A percentile compares a stretch with the other conserved stretches of the same genome.
Conservation (phyloP, 768 basidiomycete species). For the Cystofilobasidium bisporidii region DNA sequence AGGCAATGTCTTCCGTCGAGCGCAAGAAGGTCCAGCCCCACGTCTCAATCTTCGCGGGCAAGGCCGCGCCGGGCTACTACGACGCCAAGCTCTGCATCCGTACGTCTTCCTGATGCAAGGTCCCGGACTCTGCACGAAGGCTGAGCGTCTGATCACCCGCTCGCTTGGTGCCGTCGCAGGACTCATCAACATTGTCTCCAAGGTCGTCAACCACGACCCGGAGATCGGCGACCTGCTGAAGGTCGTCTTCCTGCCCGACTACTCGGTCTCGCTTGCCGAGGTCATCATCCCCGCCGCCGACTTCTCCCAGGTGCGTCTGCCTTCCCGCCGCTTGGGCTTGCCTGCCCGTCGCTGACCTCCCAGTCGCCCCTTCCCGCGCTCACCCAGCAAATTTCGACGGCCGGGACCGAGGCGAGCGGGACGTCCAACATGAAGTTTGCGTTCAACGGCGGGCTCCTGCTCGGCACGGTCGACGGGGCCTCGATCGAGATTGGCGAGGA, state of each 20-base stretch:
- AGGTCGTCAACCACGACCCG: constrained; percentile 66
- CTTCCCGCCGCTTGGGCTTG: too few species aligned
- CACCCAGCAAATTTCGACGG: constrained; percentile 97
- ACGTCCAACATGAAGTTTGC: constrained; percentile 53
- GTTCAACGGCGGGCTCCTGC: constrained; percentile 75
- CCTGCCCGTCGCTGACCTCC: too few species aligned
- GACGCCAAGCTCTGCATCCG: constrained; percentile 69
- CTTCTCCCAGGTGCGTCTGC: too few species aligned
- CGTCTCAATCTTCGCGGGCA: constrained; percentile 90
- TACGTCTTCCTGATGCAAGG: background rate
- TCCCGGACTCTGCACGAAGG: background rate
- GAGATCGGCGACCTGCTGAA: constrained; percentile 73
- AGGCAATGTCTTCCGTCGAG: constrained; percentile 65
- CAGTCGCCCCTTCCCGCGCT: too few species aligned
- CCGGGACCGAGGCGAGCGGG: constrained; percentile 67
- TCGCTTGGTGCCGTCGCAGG: constrained; percentile 33
- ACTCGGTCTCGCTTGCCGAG: constrained; percentile 71
- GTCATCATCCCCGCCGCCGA: constrained; percentile 81
- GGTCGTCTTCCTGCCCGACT: constrained; percentile 91
- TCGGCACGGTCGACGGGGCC: constrained; percentile 71
- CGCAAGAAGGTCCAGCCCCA: constrained; percentile 63
- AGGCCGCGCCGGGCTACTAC: constrained; percentile 50
- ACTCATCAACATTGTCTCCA: constrained; percentile 83
- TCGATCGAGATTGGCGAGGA: constrained; percentile 83
- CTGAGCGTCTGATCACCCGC: background rate